A percentile compares a stretch with the other conserved stretches of the same genome.
Conservation (phyloP, 129 eudicot genomes). For the Escallonia rubra region DNA sequence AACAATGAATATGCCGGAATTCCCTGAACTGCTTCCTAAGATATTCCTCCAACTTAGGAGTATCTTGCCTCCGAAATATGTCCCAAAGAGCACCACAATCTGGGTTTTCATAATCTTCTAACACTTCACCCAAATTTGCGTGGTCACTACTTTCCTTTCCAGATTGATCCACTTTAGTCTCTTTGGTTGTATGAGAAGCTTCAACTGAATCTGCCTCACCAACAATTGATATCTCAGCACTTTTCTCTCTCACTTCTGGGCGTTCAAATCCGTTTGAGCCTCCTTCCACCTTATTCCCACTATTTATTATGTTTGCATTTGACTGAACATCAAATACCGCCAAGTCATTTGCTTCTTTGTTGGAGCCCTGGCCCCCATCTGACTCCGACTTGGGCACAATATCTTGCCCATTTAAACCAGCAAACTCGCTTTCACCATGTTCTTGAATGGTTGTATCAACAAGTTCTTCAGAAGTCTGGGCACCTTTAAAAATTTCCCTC, state of each 20-base stretch:
- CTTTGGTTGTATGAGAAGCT: background rate
- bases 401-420: background rate
- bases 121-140: background rate
- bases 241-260: background rate
- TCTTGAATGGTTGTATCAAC: background rate
- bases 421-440: background rate
- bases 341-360: background rate
- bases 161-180: background rate
- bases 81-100: conserved; percentile 83
- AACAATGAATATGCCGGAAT: conserved; percentile 43
- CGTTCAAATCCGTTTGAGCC: background rate
- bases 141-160: background rate
- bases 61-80: conserved; percentile 64
- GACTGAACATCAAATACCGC: background rate
- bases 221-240: too few species aligned
- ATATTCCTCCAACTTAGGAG: conserved; percentile 52
- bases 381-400: background rate
- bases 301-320: background rate
- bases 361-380: background rate
- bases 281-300: background rate
- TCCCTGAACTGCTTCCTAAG: conserved; percentile 46
- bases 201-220: too few species aligned
- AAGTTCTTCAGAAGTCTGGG: background rate
- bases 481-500: conserved; percentile 32
- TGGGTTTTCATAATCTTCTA: conserved; percentile 20